phyloP scores from a whole-genome alignment of 495 filamentous ascomycete species.

The Podospora sp. region DNA sequence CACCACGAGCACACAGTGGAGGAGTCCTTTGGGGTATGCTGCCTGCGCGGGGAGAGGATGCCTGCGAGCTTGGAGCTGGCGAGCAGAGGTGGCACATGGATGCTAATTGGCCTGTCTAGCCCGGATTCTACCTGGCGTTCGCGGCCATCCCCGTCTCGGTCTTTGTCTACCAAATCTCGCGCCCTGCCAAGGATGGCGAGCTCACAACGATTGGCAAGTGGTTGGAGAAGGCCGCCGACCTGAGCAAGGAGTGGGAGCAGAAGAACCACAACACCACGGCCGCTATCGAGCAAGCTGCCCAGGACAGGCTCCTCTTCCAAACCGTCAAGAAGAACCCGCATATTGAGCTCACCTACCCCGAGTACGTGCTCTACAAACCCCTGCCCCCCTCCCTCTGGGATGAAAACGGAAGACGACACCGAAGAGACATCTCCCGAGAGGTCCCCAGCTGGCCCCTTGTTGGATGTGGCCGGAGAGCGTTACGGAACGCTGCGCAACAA shows the following conservation, averaged over 20 bases:
- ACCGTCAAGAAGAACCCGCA: conserved; percentile 35
- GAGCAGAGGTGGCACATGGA: background rate
- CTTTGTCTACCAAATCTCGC: conserved; percentile 45
- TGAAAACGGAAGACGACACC: background rate
- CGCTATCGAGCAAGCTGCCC: conserved; percentile 49
- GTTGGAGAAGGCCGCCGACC: conserved; percentile 39
- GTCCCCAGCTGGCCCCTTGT: background rate
- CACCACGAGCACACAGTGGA: conserved; percentile 38
- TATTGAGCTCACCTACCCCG: conserved; percentile 49
- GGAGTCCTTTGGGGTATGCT: conserved; percentile 51
- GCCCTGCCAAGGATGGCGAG: conserved; percentile 48
- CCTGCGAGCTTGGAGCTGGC: background rate
- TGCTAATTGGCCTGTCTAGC: conserved; percentile 32
- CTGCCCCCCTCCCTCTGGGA: background rate
- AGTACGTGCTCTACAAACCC: conserved; percentile 41
- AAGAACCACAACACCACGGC: conserved; percentile 46
- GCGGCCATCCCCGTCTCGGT: conserved; percentile 37
- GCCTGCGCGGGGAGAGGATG: background rate
- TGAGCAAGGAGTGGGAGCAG: conserved; percentile 42
- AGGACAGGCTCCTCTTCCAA: conserved; percentile 50
- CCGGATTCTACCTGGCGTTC: conserved; percentile 43
- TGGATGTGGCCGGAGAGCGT: background rate
- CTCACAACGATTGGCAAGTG: conserved; percentile 36
- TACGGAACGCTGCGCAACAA: background rate
- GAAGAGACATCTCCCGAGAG: background rate